phyloP scores from a whole-genome alignment of 148 eudicot genomes.

The Fallopia convolvulus region DNA sequence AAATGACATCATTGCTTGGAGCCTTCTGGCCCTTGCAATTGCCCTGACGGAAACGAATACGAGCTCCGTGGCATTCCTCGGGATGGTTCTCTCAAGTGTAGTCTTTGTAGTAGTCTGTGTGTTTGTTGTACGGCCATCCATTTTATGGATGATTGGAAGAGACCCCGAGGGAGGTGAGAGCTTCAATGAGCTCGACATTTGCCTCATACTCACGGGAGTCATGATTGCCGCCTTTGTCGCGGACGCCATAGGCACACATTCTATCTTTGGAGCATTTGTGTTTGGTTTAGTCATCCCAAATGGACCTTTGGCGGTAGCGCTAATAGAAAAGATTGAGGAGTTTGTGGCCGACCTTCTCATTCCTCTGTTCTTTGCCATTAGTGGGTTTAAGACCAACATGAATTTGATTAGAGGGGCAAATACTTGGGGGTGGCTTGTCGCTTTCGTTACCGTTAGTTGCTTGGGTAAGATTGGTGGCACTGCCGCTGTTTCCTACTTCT shows the following conservation, averaged over 20 bases:
- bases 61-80: slow-evolving; percentile 34
- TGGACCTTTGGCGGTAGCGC: slow-evolving; percentile 51
- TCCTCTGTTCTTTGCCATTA: slow-evolving; percentile 60
- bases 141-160: slow-evolving; percentile 43
- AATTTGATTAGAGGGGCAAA: slow-evolving; percentile 4
- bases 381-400: slow-evolving; percentile 53
- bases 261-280: slow-evolving; percentile 76
- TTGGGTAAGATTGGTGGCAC: slow-evolving; percentile 51
- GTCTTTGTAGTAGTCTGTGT: slow-evolving; percentile 39
- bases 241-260: slow-evolving; percentile 67
- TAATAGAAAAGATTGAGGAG: slow-evolving; percentile 66
- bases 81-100: slow-evolving; percentile 43
- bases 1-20: slow-evolving; percentile 22
- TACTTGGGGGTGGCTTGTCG: slow-evolving; percentile 28
- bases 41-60: slow-evolving; percentile 42
- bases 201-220: slow-evolving; percentile 52
- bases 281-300: slow-evolving; percentile 62
- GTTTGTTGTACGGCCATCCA: slow-evolving; percentile 33
- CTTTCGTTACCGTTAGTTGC: slow-evolving; percentile 30
- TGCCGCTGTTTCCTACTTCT: slow-evolving; percentile 26
- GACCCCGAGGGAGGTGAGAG: slow-evolving; percentile 63
- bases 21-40: slow-evolving; percentile 40
- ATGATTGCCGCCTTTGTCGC: slow-evolving; percentile 58
- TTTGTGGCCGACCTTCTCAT: slow-evolving; percentile 64
- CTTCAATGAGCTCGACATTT: slow-evolving; percentile 47